Evolutionary conservation across 352 stramenopile genomes (phyloP), one percentile per base, ranked within the genome.

Genomic region (Globisporangium carolinianum): DNA sequence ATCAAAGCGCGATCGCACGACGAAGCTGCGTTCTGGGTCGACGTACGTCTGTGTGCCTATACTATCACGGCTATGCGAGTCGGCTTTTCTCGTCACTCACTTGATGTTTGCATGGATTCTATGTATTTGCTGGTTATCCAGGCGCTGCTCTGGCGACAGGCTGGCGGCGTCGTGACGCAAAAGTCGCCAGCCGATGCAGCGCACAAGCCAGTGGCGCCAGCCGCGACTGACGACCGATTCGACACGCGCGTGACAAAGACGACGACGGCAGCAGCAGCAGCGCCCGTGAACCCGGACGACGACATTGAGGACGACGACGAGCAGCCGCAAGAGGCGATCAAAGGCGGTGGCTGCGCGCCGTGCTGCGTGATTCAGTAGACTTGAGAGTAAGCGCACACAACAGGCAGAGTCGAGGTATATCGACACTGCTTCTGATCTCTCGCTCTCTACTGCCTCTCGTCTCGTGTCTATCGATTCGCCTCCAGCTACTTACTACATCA

Each of bases 1-100:
- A 93, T 96, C 73, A 96, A 96, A 69, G 85, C 86, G 14, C 67
- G 84, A 7, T 91, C 79, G 17, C 81, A 93, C 58, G 84, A 94
- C 45, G 86, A 96, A 62, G 86, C 86, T 0, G 70, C 77, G 15
- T 93, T 91, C 57, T 96, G 86, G 86, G 86, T 96, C 57, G 85
- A 94, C 53, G 76, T 87, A 70, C 46, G 55, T 60, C 6, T 3
- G 24, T 32, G 24, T 32, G 24, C 24, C 3, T 24, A 24, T 24
- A 24, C 24, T 24, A 24, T 24, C 24, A 24, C 3, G 24, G 24
- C 24, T 32, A 32, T 32, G 24, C 24, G 1, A 32, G 24, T 32
- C 24, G 24, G 2, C 24, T 32, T 32, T 32, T 32, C 24, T 32
- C 24, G 3, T 32, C 2, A 32, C 24, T 32, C 24, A 32, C 24